A percentile compares a stretch with the other conserved stretches of the same genome.
These are phyloP conservation scores for Talaromyces liani DNA, from an alignment of 495 filamentous ascomycete genomes.

Conservation along the genomic window DNA sequence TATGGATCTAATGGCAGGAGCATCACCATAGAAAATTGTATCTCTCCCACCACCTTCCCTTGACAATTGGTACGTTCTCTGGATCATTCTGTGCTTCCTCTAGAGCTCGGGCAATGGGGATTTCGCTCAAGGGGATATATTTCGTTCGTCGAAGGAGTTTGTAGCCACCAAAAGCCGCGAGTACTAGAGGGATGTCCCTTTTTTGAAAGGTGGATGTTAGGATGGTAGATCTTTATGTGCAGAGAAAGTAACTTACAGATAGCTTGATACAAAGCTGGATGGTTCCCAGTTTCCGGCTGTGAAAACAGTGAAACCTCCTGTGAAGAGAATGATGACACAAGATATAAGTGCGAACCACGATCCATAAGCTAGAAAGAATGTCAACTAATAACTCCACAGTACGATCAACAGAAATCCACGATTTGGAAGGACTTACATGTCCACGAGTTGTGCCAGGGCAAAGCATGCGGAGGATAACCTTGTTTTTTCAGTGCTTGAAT, in stretches of 20 bases:
- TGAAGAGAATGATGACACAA: conserved; percentile 46
- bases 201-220: neutral
- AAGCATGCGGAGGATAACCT: conserved; percentile 28
- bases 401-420: conserved; percentile 46
- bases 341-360: conserved; percentile 51
- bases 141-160: conserved; percentile 32
- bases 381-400: neutral
- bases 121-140: conserved; percentile 21
- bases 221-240: neutral
- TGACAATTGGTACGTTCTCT: conserved; percentile 24
- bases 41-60: conserved; percentile 14
- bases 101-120: conserved; percentile 25
- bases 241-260: conserved; percentile 21
- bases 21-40: conserved; percentile 26
- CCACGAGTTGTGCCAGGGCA: conserved; percentile 45
- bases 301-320: conserved; percentile 59
- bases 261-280: conserved; percentile 26
- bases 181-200: conserved; percentile 38
- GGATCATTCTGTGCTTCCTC: conserved; percentile 25
- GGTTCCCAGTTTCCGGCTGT: conserved; percentile 29
- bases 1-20: neutral
- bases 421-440: conserved; percentile 29
- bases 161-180: conserved; percentile 32
- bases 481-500: conserved; percentile 44
- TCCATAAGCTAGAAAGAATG: conserved; percentile 32